phyloP scores from a whole-genome alignment of 2,329 filamentous ascomycete species.

The Colletotrichum neosansevieriae region DNA sequence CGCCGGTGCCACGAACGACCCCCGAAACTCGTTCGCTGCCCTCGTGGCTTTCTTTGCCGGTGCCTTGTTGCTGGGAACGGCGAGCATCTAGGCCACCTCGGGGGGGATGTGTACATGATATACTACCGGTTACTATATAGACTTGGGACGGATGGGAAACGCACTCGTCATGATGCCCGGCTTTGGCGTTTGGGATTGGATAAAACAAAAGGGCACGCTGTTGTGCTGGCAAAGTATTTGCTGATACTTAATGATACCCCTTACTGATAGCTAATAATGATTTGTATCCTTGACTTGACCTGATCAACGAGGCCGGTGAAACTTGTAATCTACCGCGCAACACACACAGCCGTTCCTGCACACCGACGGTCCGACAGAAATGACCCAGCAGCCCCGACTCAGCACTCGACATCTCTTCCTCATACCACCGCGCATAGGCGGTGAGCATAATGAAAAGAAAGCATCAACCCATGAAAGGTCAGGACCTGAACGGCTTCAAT shows the following conservation, averaged over 20 bases:
- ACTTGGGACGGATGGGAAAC: background rate
- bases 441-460: slow-evolving; percentile 20
- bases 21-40: slow-evolving; percentile 29
- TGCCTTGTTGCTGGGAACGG: slow-evolving; percentile 12
- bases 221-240: background rate
- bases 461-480: background rate
- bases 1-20: background rate
- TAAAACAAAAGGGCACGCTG: slow-evolving; percentile 14
- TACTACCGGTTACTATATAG: background rate
- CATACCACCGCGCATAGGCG: slow-evolving; percentile 6
- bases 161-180: background rate
- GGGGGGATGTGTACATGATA: background rate
- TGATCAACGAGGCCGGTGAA: too few species aligned
- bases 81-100: background rate
- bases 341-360: too few species aligned
- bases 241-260: slow-evolving; percentile 24
- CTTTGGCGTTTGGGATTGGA: slow-evolving; percentile 23
- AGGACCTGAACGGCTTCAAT: slow-evolving; percentile 27
- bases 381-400: too few species aligned
- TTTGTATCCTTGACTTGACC: background rate
- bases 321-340: too few species aligned
- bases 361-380: too few species aligned
- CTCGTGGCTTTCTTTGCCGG: slow-evolving; percentile 44
- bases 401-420: background rate
- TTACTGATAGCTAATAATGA: slow-evolving; percentile 18